Base-by-base conservation (phyloP, 805 yeast genomes). In the Myxozyma nipponensis region DNA sequence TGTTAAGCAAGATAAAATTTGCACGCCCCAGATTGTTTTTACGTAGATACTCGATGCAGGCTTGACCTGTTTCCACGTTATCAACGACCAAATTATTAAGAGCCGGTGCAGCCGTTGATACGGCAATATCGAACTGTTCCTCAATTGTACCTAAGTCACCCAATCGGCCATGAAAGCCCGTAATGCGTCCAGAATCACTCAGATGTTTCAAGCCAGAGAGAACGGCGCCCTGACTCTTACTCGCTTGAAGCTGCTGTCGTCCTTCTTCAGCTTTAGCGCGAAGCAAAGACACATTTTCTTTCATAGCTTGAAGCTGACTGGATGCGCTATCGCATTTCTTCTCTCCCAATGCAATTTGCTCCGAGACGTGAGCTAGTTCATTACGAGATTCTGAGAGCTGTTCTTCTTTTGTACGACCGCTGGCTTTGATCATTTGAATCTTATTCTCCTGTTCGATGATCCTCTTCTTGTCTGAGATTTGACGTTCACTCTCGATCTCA, bases 71-170 rank as follows among this genome's bases (percentile, higher is more conserved):
- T 46, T 77, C 79, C 2, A 82, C 80, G 3, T 79, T 76, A 42
- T 89, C 97, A 2, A 93, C 98, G 17, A 93, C 98, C 75, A 89
- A 81, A 55, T 95, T 91, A 65, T 91, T 95, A 50, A 93, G 72
- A 6, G 90, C 82, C 1, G 95, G 89, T 58, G 93, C 88, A 0
- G 96, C 98, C 0, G 98, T 93, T 0, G 98, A 89, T 6, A 93
- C 81, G 0, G 98, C 98, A 46, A 89, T 78, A 68, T 95, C 98
- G 65, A 85, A 93, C 61, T 79, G 77, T 57, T 84, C 86, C 64
- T 88, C 96, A 56, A 93, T 93, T 1, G 77, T 76, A n/a, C 96
- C 99, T 40, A 93, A 71, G 59, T 88, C 95, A 17, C 98, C 99
- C 15, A 93, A 70, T 55, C 96, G 74, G 1, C 52, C 58, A 24